Percentiles rank a stretch among this genome's conserved stretches.
Conservation (phyloP, 441 rosid species). For the Viola pubescens region DNA sequence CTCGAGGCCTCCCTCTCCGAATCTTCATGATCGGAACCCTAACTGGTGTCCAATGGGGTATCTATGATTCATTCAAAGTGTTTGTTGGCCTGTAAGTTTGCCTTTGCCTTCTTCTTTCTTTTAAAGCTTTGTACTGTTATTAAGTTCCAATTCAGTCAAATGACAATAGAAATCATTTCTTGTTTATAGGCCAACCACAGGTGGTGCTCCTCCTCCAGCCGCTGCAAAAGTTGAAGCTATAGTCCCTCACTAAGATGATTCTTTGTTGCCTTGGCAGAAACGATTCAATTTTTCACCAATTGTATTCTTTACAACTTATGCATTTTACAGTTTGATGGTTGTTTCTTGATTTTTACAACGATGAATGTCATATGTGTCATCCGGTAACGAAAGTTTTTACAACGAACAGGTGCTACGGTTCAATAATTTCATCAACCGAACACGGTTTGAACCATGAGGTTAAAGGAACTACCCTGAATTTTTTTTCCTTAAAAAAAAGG, state of each 20-base stretch:
- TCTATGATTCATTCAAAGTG: slow-evolving; percentile 94
- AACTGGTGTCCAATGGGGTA: slow-evolving; percentile 90
- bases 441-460: no score
- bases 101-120: not conserved
- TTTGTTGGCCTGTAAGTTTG: slow-evolving; percentile 85
- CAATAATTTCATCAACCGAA: no score
- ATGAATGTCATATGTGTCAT: not conserved
- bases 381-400: not conserved
- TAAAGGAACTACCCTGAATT: no score
- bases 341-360: not conserved
- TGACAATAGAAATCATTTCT: slow-evolving; percentile 4
- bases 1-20: slow-evolving; percentile 97
- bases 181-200: slow-evolving; percentile 59
- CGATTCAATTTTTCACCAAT: not conserved
- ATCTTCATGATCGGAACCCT: slow-evolving; percentile 99
- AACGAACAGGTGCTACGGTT: no score
- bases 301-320: slow-evolving; percentile 10
- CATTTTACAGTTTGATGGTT: not conserved
- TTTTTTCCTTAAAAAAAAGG: no score
- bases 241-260: no score
- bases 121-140: not conserved
- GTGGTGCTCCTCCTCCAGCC: slow-evolving; percentile 50
- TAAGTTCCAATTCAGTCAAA: not conserved
- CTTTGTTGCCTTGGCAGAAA: not conserved
- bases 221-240: slow-evolving; percentile 19